phyloP scores from a whole-genome alignment of 192 early-diverging fungal species.

The Backusella liffmaniae region DNA sequence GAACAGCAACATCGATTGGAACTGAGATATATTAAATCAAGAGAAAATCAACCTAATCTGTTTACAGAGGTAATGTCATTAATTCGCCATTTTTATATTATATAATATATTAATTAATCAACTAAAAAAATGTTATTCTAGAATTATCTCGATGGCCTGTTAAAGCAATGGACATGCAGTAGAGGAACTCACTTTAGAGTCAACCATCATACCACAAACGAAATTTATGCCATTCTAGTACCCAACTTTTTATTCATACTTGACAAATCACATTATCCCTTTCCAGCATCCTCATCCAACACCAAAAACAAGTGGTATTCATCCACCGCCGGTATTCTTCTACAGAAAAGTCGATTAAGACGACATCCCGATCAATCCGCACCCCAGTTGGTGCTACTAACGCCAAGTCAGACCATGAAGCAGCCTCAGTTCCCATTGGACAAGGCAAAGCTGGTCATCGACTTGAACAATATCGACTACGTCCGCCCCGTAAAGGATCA shows the following conservation, averaged over 20 bases:
- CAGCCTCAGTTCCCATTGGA: not conserved
- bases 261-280: not conserved
- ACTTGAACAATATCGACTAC: not conserved
- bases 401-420: not conserved
- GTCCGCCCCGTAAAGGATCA: not conserved
- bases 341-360: not conserved
- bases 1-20: slow-evolving; percentile 9
- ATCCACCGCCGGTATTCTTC: not conserved
- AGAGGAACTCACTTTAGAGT: not conserved
- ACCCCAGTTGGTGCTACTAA: not conserved
- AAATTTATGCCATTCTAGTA: not conserved
- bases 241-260: slow-evolving; percentile 3
- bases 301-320: not conserved
- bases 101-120: slow-evolving; percentile 47
- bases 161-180: not conserved
- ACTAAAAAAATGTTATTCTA: not conserved
- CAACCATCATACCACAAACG: not conserved
- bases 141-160: not conserved
- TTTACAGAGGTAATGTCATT: not conserved
- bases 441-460: not conserved
- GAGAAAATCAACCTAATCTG: slow-evolving; percentile 3
- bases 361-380: not conserved
- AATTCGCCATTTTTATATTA: slow-evolving; percentile 29
- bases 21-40: not conserved
- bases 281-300: not conserved